Evolutionary conservation across 345 rosid genomes (phyloP).

Genomic region (Schrenkiella parvula): DNA sequence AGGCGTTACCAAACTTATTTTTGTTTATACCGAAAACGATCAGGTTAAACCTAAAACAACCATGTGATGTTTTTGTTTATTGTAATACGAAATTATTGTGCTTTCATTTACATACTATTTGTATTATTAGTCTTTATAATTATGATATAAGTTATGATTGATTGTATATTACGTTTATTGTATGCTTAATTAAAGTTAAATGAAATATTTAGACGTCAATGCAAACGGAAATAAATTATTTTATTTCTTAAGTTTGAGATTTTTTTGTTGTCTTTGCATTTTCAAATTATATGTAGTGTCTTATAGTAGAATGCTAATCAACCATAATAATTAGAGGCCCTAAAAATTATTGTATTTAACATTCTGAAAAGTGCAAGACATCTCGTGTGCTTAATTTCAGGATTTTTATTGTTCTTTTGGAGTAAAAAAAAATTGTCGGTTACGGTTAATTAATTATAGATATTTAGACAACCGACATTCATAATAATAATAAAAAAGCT

Average conservation of each 20-base stretch:
- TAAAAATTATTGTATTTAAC: background rate
- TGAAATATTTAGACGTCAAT: background rate
- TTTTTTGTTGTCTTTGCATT: background rate
- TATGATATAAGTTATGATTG: background rate
- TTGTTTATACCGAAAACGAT: background rate
- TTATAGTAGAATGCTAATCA: background rate
- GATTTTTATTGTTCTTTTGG: too few relatives aligned
- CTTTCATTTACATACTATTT: background rate
- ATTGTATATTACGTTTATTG: too few relatives aligned
- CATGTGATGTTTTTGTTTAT: background rate
- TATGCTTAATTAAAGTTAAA: background rate
- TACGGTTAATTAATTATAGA: background rate
- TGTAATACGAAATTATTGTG: background rate
- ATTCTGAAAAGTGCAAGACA: background rate
- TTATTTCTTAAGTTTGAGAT: background rate
- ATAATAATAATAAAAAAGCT: background rate
- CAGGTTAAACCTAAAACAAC: background rate
- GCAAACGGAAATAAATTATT: background rate
- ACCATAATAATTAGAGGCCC: background rate
- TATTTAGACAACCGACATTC: background rate
- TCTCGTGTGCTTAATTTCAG: background rate
- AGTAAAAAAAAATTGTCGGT: background rate
- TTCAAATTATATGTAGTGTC: background rate
- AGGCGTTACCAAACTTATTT: conserved; percentile 18
- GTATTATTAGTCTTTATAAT: background rate